Evolutionary conservation across 176 grass and related monocot genomes (phyloP).

Genomic region (Oryza glumipatula): DNA sequence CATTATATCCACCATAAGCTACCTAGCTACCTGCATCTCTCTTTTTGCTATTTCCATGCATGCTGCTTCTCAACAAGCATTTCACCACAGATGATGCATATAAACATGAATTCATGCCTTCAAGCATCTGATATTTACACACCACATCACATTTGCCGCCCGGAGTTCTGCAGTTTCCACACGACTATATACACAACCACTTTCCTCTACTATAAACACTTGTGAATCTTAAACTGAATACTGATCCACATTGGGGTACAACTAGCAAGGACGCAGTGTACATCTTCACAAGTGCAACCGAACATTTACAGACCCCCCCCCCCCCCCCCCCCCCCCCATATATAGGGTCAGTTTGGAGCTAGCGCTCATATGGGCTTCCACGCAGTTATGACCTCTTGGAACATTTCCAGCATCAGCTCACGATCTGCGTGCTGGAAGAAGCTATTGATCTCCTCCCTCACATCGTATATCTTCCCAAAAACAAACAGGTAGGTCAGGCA

Average conservation of each 20-base stretch:
- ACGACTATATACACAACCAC: not conserved
- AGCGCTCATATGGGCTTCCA: slow-evolving; percentile 72
- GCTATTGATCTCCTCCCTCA: slow-evolving; percentile 66
- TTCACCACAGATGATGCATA: not conserved
- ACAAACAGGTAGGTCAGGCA: slow-evolving; percentile 81
- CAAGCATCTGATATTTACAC: too few relatives aligned
- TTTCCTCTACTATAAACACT: not conserved
- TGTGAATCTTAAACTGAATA: not conserved
- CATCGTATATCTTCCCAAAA: slow-evolving; percentile 89
- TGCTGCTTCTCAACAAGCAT: not conserved
- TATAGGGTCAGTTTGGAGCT: not conserved
- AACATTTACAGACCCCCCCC: not conserved
- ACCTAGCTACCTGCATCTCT: too few relatives aligned
- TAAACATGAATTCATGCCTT: too few relatives aligned
- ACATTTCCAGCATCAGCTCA: slow-evolving; percentile 88
- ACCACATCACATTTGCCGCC: not conserved
- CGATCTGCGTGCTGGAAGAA: slow-evolving; percentile 79
- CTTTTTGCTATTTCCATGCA: not conserved
- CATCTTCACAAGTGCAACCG: not conserved
- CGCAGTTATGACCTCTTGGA: slow-evolving; percentile 69
- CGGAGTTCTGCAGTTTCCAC: not conserved
- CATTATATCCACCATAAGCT: too few relatives aligned
- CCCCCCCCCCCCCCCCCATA: too few relatives aligned
- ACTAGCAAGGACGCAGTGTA: not conserved
- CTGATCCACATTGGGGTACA: not conserved